Percentiles rank a stretch among this genome's conserved stretches.
phyloP scores from a whole-genome alignment of 495 filamentous ascomycete genomes.

The Talaromyces proteolyticus region DNA sequence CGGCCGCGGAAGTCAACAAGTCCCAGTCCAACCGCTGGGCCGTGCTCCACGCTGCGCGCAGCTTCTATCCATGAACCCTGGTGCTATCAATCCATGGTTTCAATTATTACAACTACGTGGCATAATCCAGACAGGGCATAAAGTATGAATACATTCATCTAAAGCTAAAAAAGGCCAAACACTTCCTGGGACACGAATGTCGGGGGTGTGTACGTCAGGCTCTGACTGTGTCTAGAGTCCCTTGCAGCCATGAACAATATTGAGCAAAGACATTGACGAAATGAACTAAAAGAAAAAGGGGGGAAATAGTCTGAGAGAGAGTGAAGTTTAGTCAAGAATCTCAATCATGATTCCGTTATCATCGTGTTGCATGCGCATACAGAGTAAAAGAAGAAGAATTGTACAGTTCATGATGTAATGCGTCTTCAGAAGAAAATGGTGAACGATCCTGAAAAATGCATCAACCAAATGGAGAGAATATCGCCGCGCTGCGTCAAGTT shows the following conservation, averaged over 20 bases:
- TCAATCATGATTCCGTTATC: background rate
- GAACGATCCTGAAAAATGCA: slow-evolving; percentile 13
- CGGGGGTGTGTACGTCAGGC: background rate
- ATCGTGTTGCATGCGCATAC: background rate
- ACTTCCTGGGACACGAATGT: background rate
- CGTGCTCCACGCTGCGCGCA: background rate
- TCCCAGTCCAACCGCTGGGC: background rate
- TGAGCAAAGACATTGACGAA: background rate
- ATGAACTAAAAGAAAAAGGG: background rate
- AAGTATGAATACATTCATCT: slow-evolving; percentile 8
- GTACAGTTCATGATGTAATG: slow-evolving; percentile 3
- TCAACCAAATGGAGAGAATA: slow-evolving; percentile 2
- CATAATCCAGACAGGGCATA: background rate
- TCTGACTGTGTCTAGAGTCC: background rate
- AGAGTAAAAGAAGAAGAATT: slow-evolving; percentile 2
- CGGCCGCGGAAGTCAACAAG: background rate
- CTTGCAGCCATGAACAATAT: background rate
- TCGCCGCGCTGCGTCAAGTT: background rate
- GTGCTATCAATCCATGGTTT: no score
- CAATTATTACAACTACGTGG: no score
- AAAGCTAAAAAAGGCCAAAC: background rate
- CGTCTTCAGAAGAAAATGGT: slow-evolving; percentile 1
- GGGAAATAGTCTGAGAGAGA: background rate
- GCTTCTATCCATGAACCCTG: no score
- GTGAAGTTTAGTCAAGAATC: background rate